A percentile compares a stretch with the other conserved stretches of the same genome.
phyloP scores from a whole-genome alignment of 495 filamentous ascomycete genomes.

The Trypethelium eluteriae region DNA sequence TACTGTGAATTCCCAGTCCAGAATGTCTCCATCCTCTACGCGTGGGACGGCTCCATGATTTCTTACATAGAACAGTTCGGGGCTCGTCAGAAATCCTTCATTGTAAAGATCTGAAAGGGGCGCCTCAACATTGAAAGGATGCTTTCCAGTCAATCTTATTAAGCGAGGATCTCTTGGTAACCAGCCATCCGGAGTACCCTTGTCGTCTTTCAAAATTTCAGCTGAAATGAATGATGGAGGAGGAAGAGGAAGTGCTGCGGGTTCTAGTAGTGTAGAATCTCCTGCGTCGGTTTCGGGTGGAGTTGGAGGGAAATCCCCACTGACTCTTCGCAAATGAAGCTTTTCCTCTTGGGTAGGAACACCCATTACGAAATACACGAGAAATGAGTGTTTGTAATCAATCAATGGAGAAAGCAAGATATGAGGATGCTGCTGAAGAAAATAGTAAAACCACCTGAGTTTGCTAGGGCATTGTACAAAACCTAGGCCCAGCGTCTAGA shows the following conservation, averaged over 20 bases:
- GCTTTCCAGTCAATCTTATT: conserved; percentile 81
- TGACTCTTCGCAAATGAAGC: conserved; percentile 20
- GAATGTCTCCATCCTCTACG: conserved; percentile 63
- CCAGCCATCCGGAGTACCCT: conserved; percentile 76
- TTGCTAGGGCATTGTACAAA: not conserved
- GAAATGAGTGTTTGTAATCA: not conserved
- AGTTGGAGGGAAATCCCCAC: conserved; percentile 26
- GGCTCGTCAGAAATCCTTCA: conserved; percentile 80
- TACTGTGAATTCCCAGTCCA: conserved; percentile 76
- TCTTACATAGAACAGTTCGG: conserved; percentile 92
- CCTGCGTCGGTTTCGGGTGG: conserved; percentile 28
- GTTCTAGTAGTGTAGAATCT: conserved; percentile 15
- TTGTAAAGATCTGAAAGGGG: conserved; percentile 74
- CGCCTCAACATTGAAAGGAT: conserved; percentile 92
- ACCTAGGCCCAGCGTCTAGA: not conserved
- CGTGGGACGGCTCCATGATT: conserved; percentile 86
- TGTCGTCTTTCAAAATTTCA: conserved; percentile 63
- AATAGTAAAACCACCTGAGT: too few relatives aligned
- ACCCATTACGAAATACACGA: not conserved
- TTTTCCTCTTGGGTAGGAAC: conserved; percentile 18
- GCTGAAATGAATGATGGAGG: conserved; percentile 57
- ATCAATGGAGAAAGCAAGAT: not conserved
- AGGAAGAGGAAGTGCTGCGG: conserved; percentile 56
- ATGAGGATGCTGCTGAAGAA: too few relatives aligned
- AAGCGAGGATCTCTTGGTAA: conserved; percentile 80